Conservation (phyloP, 495 filamentous ascomycete species). For the Hypoxylon fragiforme region DNA sequence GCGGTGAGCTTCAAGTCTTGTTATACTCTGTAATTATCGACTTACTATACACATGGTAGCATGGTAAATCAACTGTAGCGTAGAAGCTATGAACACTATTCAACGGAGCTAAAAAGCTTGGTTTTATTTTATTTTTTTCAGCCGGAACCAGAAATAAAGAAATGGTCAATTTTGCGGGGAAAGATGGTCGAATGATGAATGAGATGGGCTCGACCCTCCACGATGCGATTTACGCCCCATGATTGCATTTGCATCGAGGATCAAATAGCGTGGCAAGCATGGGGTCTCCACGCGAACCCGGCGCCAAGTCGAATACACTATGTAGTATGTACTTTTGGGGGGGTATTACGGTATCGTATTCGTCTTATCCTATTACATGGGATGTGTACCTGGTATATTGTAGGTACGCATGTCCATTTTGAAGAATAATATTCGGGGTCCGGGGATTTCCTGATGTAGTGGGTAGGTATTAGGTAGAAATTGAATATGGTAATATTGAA, state of each 20-base stretch:
- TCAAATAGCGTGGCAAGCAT: constrained; percentile 19
- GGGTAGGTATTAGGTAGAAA: too few relatives aligned
- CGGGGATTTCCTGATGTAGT: too few relatives aligned
- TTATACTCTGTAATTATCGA: background rate
- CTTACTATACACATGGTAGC: constrained; percentile 11
- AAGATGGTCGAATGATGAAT: constrained; percentile 12
- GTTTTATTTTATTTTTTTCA: too few relatives aligned
- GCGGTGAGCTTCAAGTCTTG: constrained; percentile 4
- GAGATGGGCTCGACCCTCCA: constrained; percentile 12
- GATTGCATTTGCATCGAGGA: constrained; percentile 15
- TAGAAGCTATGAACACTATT: too few relatives aligned
- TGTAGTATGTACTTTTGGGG: too few relatives aligned
- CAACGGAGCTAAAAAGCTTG: constrained; percentile 8
- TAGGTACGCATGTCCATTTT: too few relatives aligned
- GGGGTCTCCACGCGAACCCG: constrained; percentile 30
- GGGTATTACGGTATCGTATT: too few relatives aligned
- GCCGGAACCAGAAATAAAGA: constrained; percentile 19
- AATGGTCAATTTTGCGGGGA: constrained; percentile 23
- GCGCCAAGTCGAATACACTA: constrained; percentile 19
- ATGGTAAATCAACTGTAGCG: too few relatives aligned
- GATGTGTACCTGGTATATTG: too few relatives aligned
- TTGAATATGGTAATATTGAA: too few relatives aligned
- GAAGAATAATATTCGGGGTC: too few relatives aligned
- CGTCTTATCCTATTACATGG: too few relatives aligned
- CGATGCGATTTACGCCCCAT: constrained; percentile 30